A percentile compares a stretch with the other conserved stretches of the same genome.
phyloP scores from a whole-genome alignment of 805 yeast genomes.

The Kluyveromyces lactis region DNA sequence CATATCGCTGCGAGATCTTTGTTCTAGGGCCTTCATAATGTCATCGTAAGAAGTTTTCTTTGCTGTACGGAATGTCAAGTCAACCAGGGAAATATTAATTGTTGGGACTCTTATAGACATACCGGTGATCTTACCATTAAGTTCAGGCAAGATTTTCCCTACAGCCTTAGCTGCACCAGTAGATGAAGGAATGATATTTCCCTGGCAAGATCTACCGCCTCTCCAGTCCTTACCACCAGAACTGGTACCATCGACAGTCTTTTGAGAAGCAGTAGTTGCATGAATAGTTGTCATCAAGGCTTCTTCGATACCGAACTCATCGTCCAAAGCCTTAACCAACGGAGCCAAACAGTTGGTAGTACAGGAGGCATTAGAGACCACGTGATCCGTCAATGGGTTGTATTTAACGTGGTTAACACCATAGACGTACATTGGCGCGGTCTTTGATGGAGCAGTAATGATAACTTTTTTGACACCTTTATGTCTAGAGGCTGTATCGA shows the following conservation, averaged over 20 bases:
- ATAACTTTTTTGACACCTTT: conserved; percentile 84
- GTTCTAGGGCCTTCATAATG: conserved; percentile 68
- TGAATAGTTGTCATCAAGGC: conserved; percentile 96
- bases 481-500: conserved; percentile 77
- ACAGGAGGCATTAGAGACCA: conserved; percentile 90
- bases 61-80: conserved; percentile 76
- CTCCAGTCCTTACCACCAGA: conserved; percentile 84
- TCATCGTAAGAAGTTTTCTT: conserved; percentile 75
- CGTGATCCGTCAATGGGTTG: conserved; percentile 56
- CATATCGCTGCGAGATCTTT: conserved; percentile 67
- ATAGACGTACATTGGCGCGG: conserved; percentile 91
- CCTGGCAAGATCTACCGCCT: conserved; percentile 96
- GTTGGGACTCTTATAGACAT: conserved; percentile 92
- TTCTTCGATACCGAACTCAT: conserved; percentile 77
- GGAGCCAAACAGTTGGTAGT: conserved; percentile 96
- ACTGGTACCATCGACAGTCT: conserved; percentile 95
- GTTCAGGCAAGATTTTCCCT: conserved; percentile 86
- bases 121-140: conserved; percentile 91
- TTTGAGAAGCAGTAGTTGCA: conserved; percentile 93
- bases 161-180: conserved; percentile 98
- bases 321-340: conserved; percentile 82
- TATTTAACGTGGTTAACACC: conserved; percentile 84
- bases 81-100: conserved; percentile 88
- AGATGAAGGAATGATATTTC: conserved; percentile 90
- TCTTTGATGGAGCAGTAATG: conserved; percentile 89